These are phyloP conservation scores for Colletotrichum sidae DNA, from an alignment of 2,329 filamentous ascomycete species.

Conservation along the genomic window DNA sequence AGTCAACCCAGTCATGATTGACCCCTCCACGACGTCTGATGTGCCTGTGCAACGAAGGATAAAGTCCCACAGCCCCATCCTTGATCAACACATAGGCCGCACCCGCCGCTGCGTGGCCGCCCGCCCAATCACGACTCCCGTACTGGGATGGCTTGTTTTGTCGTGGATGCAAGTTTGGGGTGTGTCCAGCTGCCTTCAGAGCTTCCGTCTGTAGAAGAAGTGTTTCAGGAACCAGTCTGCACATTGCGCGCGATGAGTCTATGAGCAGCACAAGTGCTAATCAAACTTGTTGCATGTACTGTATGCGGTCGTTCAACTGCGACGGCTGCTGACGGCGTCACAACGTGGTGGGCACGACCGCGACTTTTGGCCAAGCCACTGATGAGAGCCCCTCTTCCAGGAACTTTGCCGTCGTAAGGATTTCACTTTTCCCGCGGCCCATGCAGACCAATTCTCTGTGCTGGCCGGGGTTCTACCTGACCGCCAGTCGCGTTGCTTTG, in stretches of 20 bases:
- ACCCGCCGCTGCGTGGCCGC: constrained; percentile 7
- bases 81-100: constrained; percentile 17
- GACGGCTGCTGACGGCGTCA: neutral
- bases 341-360: neutral
- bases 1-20: neutral
- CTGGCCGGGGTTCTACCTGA: constrained; percentile 14
- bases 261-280: neutral
- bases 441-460: neutral
- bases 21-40: constrained; percentile 11
- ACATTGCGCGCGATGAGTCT: neutral
- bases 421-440: constrained; percentile 15
- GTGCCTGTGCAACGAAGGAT: constrained; percentile 4
- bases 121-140: constrained; percentile 18
- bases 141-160: constrained; percentile 29
- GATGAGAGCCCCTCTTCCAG: constrained; percentile 7
- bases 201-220: constrained; percentile 8
- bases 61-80: constrained; percentile 17
- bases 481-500: constrained; percentile 19
- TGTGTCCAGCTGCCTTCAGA: constrained; percentile 15
- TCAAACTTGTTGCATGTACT: neutral
- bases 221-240: constrained; percentile 30
- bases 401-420: neutral
- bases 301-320: neutral
- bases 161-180: constrained; percentile 16
- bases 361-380: neutral